Conservation (phyloP, 345 rosid species). For the Cardiospermum halicacabum region DNA sequence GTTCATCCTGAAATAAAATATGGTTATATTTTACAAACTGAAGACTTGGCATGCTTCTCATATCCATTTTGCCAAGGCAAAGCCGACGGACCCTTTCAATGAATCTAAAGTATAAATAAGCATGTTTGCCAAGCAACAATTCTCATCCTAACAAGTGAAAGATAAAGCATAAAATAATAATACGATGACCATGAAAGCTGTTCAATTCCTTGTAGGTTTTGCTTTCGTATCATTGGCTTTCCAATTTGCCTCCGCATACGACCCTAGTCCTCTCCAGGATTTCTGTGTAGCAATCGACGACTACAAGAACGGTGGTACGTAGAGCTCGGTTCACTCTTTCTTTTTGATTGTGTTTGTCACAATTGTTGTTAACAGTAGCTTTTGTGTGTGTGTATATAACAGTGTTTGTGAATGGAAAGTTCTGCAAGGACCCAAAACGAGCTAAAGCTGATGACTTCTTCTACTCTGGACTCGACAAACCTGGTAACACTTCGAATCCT, state of each 20-base stretch:
- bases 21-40: too few species aligned
- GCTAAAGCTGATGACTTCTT: conserved; percentile 16
- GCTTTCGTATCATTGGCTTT: conserved; percentile 14
- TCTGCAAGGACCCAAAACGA: neutral
- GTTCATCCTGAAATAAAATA: too few species aligned
- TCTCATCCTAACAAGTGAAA: too few species aligned
- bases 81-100: too few species aligned
- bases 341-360: neutral
- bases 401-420: too few species aligned
- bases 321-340: neutral
- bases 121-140: too few species aligned
- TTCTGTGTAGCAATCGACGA: conserved; percentile 24
- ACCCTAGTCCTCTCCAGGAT: conserved; percentile 30
- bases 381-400: neutral
- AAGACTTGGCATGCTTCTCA: too few species aligned
- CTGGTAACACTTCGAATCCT: neutral
- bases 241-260: conserved; percentile 12
- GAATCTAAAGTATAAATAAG: too few species aligned
- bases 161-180: too few species aligned
- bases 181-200: conserved; percentile 10
- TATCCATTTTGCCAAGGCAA: too few species aligned
- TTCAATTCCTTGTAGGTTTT: neutral
- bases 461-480: conserved; percentile 18
- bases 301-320: conserved; percentile 3
- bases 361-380: neutral